Conservation (phyloP, 441 rosid species). For the Sinapis alba region DNA sequence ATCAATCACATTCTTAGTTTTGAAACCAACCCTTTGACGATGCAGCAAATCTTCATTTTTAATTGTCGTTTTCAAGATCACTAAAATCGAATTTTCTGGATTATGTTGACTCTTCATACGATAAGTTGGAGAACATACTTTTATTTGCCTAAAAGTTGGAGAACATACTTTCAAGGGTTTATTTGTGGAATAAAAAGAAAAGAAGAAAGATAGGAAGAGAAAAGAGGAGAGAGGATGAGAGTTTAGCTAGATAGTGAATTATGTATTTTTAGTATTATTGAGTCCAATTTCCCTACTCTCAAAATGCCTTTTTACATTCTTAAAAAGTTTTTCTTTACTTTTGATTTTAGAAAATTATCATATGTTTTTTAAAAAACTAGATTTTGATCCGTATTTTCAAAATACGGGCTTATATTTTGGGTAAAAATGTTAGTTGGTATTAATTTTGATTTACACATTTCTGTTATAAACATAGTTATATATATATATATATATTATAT, state of each 20-base stretch:
- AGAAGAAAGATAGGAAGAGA: no score
- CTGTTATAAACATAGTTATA: no score
- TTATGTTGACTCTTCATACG: slow-evolving; percentile 9
- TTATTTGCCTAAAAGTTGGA: not conserved
- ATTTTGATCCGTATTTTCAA: no score
- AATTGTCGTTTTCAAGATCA: slow-evolving; percentile 15
- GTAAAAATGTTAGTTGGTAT: no score
- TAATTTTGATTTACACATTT: no score
- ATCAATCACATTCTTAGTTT: slow-evolving; percentile 25
- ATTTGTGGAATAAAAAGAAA: no score
- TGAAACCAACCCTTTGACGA: not conserved
- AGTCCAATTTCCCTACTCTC: not conserved
- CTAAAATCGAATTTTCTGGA: slow-evolving; percentile 5
- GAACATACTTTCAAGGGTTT: slow-evolving; percentile 11
- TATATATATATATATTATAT: no score
- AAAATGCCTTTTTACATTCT: not conserved
- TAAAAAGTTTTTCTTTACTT: not conserved
- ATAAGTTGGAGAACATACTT: slow-evolving; percentile 2
- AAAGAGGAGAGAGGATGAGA: no score
- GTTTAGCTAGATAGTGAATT: no score
- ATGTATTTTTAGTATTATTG: no score
- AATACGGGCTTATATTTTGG: no score
- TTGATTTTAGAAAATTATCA: not conserved
- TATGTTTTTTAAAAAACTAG: not conserved
- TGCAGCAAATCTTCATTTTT: not conserved